These are phyloP conservation scores for Beauveria brongniartii DNA, from an alignment of 2,329 filamentous ascomycete genomes.

Conservation along the genomic window DNA sequence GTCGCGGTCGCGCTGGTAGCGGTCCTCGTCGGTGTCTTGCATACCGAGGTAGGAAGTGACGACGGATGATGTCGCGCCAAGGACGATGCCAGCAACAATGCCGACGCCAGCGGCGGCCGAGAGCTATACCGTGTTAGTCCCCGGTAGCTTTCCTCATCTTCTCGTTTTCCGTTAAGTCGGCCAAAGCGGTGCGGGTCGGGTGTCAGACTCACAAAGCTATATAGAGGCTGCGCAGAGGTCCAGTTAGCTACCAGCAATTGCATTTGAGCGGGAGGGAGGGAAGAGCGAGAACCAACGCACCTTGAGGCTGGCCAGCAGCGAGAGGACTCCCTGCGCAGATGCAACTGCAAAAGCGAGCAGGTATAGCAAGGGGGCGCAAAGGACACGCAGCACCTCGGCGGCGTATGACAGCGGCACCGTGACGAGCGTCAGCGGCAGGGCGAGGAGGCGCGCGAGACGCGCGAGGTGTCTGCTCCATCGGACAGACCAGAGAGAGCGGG, in stretches of 20 bases:
- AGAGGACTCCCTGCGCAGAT: slow-evolving; percentile 17
- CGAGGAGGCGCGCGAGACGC: slow-evolving; percentile 17
- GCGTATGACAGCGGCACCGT: slow-evolving; percentile 24
- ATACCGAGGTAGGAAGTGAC: slow-evolving; percentile 45
- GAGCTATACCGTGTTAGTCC: slow-evolving; percentile 30
- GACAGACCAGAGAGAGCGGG: slow-evolving; percentile 15
- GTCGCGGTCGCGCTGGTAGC: not conserved
- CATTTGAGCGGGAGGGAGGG: not conserved
- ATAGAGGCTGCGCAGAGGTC: slow-evolving; percentile 3
- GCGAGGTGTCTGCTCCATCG: slow-evolving; percentile 21
- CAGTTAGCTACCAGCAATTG: not conserved
- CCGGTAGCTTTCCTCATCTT: not conserved
- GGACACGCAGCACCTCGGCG: slow-evolving; percentile 19
- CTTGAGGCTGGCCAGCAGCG: slow-evolving; percentile 27
- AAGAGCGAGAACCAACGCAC: slow-evolving; percentile 19
- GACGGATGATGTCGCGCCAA: slow-evolving; percentile 49
- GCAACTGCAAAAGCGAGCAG: slow-evolving; percentile 22
- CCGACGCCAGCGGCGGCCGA: slow-evolving; percentile 61
- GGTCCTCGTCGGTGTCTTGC: slow-evolving; percentile 20
- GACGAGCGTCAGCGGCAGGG: slow-evolving; percentile 24
- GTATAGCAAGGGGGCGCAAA: slow-evolving; percentile 31
- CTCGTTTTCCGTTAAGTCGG: not conserved
- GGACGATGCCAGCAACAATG: slow-evolving; percentile 49
- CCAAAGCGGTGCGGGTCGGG: not conserved
- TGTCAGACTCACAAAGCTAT: slow-evolving; percentile 10